phyloP scores from a whole-genome alignment of 2,329 filamentous ascomycete genomes.

The Trichoderma citrinoviride region DNA sequence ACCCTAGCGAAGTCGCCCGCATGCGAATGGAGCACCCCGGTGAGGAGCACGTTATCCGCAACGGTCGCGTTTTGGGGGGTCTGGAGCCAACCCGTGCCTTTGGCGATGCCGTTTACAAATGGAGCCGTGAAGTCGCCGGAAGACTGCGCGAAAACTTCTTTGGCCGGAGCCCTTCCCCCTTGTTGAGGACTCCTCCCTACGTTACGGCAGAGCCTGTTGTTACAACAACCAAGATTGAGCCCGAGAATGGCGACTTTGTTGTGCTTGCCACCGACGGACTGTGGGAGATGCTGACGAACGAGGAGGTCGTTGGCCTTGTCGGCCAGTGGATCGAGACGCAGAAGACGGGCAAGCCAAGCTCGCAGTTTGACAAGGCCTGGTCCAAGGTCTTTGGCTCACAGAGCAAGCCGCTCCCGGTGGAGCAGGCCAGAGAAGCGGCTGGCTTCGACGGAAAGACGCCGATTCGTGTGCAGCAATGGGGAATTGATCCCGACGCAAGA shows the following conservation, averaged over 20 bases:
- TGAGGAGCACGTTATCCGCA: slow-evolving; percentile 81
- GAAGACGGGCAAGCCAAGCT: slow-evolving; percentile 46
- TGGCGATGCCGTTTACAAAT: slow-evolving; percentile 96
- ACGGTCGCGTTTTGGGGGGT: slow-evolving; percentile 86
- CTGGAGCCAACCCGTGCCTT: slow-evolving; percentile 93
- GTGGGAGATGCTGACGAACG: slow-evolving; percentile 99
- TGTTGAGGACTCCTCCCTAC: slow-evolving; percentile 89
- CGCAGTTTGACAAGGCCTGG: slow-evolving; percentile 71
- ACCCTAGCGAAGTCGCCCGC: slow-evolving; percentile 77
- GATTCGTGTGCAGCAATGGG: slow-evolving; percentile 88
- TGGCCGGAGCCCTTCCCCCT: slow-evolving; percentile 70
- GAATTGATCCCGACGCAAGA: slow-evolving; percentile 68
- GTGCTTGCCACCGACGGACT: slow-evolving; percentile 95
- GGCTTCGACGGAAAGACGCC: slow-evolving; percentile 69
- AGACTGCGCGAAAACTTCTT: slow-evolving; percentile 85
- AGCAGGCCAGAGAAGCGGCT: slow-evolving; percentile 52
- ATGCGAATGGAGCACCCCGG: slow-evolving; percentile 84
- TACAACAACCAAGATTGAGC: slow-evolving; percentile 87
- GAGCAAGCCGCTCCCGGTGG: slow-evolving; percentile 67
- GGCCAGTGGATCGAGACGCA: slow-evolving; percentile 95
- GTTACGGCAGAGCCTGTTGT: slow-evolving; percentile 95
- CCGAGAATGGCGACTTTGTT: slow-evolving; percentile 87
- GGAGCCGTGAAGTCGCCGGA: slow-evolving; percentile 80
- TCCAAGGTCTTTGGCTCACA: slow-evolving; percentile 57
- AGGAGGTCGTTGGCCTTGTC: slow-evolving; percentile 94